Evolutionary conservation across 2,329 filamentous ascomycete species (phyloP).

Genomic region (Colletotrichum camelliae): DNA sequence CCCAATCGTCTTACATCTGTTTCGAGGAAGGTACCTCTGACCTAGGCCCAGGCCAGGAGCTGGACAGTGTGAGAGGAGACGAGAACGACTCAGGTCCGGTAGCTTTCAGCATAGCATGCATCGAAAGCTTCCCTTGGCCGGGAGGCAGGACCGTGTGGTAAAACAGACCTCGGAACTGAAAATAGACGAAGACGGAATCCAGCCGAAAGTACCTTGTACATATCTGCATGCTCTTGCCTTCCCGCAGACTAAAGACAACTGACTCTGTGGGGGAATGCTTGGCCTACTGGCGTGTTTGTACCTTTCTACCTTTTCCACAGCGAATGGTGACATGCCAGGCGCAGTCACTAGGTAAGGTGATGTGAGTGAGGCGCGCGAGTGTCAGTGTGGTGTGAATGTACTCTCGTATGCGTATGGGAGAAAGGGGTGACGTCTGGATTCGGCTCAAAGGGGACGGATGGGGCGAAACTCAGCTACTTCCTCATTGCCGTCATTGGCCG

Average conservation of each 20-base stretch:
- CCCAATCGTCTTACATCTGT: conserved; percentile 22
- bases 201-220: conserved; percentile 8
- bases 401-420: neutral
- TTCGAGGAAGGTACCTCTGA: conserved; percentile 20
- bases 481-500: conserved; percentile 48
- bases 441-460: conserved; percentile 41
- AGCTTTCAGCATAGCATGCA: neutral
- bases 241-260: neutral
- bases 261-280: conserved; percentile 1
- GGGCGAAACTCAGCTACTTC: conserved; percentile 17
- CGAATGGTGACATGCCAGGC: neutral
- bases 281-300: neutral
- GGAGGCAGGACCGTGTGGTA: conserved; percentile 7
- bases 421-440: conserved; percentile 25
- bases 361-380: neutral
- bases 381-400: neutral
- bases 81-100: neutral
- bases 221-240: neutral
- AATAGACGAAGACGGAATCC: conserved; percentile 1
- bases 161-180: conserved; percentile 16
- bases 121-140: neutral
- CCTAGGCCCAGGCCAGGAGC: conserved; percentile 12
- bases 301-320: neutral
- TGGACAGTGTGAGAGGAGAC: conserved; percentile 12
- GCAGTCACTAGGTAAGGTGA: neutral